Evolutionary conservation across 2,329 filamentous ascomycete genomes (phyloP), one percentile per base, ranked within the genome.

Genomic region (Pezicula neosporulosa): DNA sequence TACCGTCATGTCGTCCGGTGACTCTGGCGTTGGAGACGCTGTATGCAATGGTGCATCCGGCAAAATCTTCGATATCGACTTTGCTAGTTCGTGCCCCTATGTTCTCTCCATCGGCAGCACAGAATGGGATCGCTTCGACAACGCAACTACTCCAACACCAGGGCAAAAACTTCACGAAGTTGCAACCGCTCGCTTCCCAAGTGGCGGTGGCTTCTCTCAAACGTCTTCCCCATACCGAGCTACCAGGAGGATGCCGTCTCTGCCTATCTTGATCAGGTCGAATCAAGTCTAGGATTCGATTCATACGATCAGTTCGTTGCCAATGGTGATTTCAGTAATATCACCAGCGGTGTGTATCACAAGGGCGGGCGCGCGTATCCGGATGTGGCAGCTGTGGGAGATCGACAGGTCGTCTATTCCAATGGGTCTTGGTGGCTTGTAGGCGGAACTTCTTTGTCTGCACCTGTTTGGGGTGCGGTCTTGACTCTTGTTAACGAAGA

Each of bases 21-120:
- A 77, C 56, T 63, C 64, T 19, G 74, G 74, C 15, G 74, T 77
- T 0, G 74, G 67, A 4, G 68, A 68, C 0, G 57, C 56, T 36
- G 67, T 69, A 41, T 58, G 68, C 4, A 66, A 67, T 6, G 71
- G 72, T 5, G 67, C 68, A 6, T 63, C 68, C 0, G 57, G 61
- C 21, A 68, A 68, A 35, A 72, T 77, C 33, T 79, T 78, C 63
- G 70, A 72, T 43, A 73, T 75, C 0, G 67, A 72, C 41, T 77
- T 73, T 56, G 72, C 75, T n/a, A 68, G 69, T 1, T 70, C 68
- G 21, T 81, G 77, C 50, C 77, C 77, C 0, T 81, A 76, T 56
- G 69, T 78, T 19, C 72, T 74, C 1, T 65, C 72, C 3, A 73
- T 78, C 2, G 75, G 76, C 8, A 56, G 53, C 47, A 61, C 58